phyloP scores from a whole-genome alignment of 257 asterid genomes.

The Solanum sejunctum region DNA sequence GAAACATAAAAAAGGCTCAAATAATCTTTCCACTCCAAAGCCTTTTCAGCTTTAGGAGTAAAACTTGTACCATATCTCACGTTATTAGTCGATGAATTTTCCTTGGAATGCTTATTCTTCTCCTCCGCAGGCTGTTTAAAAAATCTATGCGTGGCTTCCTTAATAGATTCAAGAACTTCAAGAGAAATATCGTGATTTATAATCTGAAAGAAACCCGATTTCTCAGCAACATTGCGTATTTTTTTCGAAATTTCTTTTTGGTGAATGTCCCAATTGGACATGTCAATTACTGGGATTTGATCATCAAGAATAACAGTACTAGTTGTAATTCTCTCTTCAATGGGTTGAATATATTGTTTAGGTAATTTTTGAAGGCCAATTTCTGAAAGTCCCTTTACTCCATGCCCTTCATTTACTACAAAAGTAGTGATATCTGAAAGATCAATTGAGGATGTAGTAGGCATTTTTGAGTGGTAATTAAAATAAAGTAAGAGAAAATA shows the following conservation, averaged over 20 bases:
- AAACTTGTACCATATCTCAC: constrained; percentile 20
- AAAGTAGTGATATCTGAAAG: background rate
- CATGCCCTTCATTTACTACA: constrained; percentile 13
- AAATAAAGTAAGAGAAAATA: background rate
- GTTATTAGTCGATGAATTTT: constrained; percentile 2
- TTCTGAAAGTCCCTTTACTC: constrained; percentile 21
- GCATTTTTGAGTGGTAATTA: background rate
- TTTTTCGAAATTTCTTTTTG: background rate
- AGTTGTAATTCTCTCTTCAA: constrained; percentile 1
- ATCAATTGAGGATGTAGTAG: background rate
- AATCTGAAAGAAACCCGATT: constrained; percentile 22
- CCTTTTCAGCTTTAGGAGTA: constrained; percentile 20
- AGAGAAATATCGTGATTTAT: constrained; percentile 16
- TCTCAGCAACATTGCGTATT: constrained; percentile 14
- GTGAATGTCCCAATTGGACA: constrained; percentile 7
- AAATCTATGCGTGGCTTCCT: constrained; percentile 13
- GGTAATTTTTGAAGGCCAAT: constrained; percentile 10
- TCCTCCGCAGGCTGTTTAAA: constrained; percentile 8
- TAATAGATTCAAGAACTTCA: constrained; percentile 10
- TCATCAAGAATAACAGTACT: background rate
- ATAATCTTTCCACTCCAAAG: constrained; percentile 29
- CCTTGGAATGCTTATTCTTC: constrained; percentile 12
- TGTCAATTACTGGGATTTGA: constrained; percentile 16
- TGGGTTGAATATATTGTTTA: constrained; percentile 17
- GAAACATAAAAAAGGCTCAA: constrained; percentile 19